Evolutionary conservation across 2,329 filamentous ascomycete genomes (phyloP).

Genomic region (Aspergillus nomiae): DNA sequence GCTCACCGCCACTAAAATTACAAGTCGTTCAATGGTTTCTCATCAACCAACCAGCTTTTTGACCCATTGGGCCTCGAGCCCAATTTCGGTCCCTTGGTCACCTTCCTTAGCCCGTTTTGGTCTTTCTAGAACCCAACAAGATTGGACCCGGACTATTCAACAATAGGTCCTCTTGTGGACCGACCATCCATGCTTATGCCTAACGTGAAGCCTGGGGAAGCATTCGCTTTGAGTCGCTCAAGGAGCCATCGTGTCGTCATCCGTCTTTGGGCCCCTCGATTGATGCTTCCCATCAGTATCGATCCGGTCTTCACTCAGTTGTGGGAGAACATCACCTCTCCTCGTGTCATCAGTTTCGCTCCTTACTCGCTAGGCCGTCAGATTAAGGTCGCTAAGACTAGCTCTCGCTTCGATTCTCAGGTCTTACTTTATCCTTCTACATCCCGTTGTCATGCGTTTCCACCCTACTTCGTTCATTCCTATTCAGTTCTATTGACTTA

Average conservation of each 20-base stretch:
- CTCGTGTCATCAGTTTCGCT: background rate
- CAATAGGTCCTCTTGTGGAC: background rate
- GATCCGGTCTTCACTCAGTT: background rate
- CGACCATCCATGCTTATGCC: conserved; percentile 14
- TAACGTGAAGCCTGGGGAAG: conserved; percentile 5
- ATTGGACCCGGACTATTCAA: conserved; percentile 8
- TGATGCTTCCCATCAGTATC: background rate
- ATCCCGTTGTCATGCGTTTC: background rate
- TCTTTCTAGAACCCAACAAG: conserved; percentile 19
- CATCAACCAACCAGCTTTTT: conserved; percentile 8
- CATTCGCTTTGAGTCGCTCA: background rate
- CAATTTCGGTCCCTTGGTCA: conserved; percentile 2
- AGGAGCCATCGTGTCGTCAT: background rate
- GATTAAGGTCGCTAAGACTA: background rate
- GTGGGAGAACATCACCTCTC: background rate
- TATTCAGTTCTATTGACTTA: background rate
- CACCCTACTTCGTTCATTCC: background rate
- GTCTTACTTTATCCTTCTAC: background rate
- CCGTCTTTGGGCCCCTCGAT: background rate
- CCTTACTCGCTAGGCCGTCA: background rate
- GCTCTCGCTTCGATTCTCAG: background rate
- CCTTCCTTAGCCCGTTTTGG: conserved; percentile 9
- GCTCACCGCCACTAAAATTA: conserved; percentile 27
- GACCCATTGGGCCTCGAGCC: conserved; percentile 14
- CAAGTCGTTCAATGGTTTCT: conserved; percentile 2